Evolutionary conservation across 2,329 filamentous ascomycete genomes (phyloP).

Genomic region (Calycina herbarum): DNA sequence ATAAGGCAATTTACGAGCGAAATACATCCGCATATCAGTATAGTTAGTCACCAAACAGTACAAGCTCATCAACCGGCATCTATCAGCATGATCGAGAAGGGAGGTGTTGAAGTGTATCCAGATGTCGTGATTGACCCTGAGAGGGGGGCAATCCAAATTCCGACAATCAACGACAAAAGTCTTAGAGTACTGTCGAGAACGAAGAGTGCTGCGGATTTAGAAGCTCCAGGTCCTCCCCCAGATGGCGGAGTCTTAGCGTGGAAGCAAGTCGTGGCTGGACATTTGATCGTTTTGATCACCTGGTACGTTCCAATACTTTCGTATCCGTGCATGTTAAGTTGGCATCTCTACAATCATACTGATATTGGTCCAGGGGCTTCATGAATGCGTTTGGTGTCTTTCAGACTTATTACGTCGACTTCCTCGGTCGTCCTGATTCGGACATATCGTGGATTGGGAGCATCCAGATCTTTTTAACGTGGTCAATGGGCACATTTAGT

Average conservation of each 20-base stretch:
- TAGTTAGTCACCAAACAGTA: background rate
- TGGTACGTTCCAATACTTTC: slow-evolving; percentile 20
- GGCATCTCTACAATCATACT: background rate
- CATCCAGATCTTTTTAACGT: slow-evolving; percentile 42
- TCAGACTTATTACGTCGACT: slow-evolving; percentile 41
- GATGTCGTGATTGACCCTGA: background rate
- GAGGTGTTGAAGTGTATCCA: background rate
- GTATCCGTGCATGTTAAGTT: slow-evolving; percentile 24
- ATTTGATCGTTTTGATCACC: slow-evolving; percentile 1
- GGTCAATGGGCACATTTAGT: slow-evolving; percentile 40
- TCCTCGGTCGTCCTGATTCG: slow-evolving; percentile 36
- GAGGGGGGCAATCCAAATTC: background rate
- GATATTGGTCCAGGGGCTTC: background rate
- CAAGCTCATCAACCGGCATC: background rate
- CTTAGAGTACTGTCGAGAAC: background rate
- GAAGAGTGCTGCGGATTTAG: background rate
- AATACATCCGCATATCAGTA: too few relatives aligned
- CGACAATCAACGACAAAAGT: background rate
- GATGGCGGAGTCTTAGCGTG: slow-evolving; percentile 4
- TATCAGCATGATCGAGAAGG: background rate
- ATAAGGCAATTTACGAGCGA: background rate
- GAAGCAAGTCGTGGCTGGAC: slow-evolving; percentile 1
- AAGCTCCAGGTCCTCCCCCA: background rate
- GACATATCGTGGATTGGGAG: slow-evolving; percentile 45
- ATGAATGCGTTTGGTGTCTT: slow-evolving; percentile 40